Evolutionary conservation across 495 filamentous ascomycete genomes (phyloP).

Genomic region (Delitschia confertaspora): DNA sequence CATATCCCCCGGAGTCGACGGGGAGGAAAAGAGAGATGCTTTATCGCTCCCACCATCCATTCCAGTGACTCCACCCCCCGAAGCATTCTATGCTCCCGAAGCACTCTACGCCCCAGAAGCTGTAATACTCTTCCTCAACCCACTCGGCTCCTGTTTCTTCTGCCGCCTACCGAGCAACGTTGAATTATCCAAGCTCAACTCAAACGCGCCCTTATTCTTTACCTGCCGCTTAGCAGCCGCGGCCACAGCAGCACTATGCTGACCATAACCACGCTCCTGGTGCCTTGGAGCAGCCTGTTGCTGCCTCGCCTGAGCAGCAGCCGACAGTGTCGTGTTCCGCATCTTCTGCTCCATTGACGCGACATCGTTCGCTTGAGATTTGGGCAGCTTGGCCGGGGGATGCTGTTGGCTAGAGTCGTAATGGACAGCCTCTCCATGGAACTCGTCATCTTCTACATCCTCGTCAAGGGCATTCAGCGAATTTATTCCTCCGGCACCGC

Average conservation of each 20-base stretch:
- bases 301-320: conserved; percentile 53
- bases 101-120: no score
- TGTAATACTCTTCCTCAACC: conserved; percentile 30
- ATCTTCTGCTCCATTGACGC: conserved; percentile 78
- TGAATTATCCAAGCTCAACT: conserved; percentile 81
- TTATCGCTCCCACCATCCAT: no score
- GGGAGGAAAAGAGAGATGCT: no score
- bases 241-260: conserved; percentile 67
- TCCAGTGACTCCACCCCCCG: no score
- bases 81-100: no score
- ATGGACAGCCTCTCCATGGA: conserved; percentile 44
- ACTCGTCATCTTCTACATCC: conserved; percentile 51
- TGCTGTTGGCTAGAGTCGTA: conserved; percentile 39
- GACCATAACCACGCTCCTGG: conserved; percentile 64
- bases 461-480: conserved; percentile 63
- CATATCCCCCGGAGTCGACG: no score
- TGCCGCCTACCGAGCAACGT: conserved; percentile 75
- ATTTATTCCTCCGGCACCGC: conserved; percentile 44
- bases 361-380: conserved; percentile 54
- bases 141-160: conserved; percentile 38
- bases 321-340: conserved; percentile 64
- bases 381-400: conserved; percentile 60
- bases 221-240: conserved; percentile 73
- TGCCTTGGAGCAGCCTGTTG: conserved; percentile 37
- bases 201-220: conserved; percentile 64